Evolutionary conservation across 2,329 filamentous ascomycete species (phyloP).

Genomic region (Diplocarpon mali): DNA sequence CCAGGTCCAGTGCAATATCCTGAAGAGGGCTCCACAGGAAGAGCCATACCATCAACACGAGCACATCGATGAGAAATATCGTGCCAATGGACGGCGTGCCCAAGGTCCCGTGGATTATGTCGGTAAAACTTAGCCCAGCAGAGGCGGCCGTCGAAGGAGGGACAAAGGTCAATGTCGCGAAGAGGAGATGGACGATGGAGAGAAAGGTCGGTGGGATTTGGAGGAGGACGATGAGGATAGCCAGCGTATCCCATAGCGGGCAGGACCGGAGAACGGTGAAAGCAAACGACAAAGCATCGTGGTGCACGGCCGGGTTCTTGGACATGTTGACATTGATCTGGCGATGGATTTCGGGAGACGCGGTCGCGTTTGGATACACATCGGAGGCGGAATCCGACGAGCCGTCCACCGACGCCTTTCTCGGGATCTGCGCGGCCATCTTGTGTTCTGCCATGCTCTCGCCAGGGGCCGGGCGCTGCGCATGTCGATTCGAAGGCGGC

Average conservation of each 20-base stretch:
- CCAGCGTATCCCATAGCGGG: conserved; percentile 87
- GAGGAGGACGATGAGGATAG: conserved; percentile 90
- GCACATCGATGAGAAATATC: conserved; percentile 70
- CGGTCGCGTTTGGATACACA: conserved; percentile 31
- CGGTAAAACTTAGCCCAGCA: conserved; percentile 61
- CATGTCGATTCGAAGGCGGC: conserved; percentile 28
- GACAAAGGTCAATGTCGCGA: conserved; percentile 86
- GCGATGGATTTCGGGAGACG: conserved; percentile 41
- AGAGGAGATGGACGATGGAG: conserved; percentile 82
- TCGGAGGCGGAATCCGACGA: conserved; percentile 47
- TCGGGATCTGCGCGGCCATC: conserved; percentile 31
- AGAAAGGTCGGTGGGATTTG: conserved; percentile 82
- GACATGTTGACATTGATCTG: conserved; percentile 61
- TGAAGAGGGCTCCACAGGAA: conserved; percentile 82
- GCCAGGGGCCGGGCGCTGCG: conserved; percentile 15
- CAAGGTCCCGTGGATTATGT: conserved; percentile 80
- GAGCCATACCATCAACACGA: conserved; percentile 77
- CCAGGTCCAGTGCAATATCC: conserved; percentile 77
- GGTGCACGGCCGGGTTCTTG: conserved; percentile 57
- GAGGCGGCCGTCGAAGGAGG: conserved; percentile 71
- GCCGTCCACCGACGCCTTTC: conserved; percentile 39
- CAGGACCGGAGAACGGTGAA: conserved; percentile 82
- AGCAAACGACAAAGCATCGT: conserved; percentile 64
- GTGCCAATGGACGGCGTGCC: conserved; percentile 80
- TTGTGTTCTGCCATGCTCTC: conserved; percentile 21